Base-by-base conservation (phyloP, 2,329 filamentous ascomycete genomes). In the Cladosporium austrohemisphaericum region DNA sequence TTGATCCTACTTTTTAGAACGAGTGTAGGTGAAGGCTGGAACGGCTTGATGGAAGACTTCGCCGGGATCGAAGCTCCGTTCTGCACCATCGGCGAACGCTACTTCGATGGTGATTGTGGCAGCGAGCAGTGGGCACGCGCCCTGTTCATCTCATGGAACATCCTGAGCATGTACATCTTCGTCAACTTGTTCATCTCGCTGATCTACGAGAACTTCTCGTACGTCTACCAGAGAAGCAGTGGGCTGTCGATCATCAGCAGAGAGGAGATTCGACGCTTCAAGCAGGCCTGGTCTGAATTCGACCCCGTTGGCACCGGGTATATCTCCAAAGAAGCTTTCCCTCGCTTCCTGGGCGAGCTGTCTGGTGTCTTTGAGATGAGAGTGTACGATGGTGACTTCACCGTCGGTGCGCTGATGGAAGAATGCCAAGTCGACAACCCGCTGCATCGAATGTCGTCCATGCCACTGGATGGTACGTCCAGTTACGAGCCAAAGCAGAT, bases 121-220 rank as follows among this genome's bases (percentile, higher is more conserved):
- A 95, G 92, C 70, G 80, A 83, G 43, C 79, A 83, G 31, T 98
- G 93, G 90, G 90, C 93, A 6, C 79, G 90, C 44, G 81, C 84
- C 26, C 76, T 98, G 8, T 98, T 98, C 73, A 90, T 97, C 51
- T 82, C 86, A 4, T 98, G 93, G 93, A 98, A 98, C 73, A 92
- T 98, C 61, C 79, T 98, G 69, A 97, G 92, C 86, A 98, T 98
- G 93, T 98, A 98, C 71, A 95, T 98, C 62, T 98, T 98, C 63
- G 92, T 97, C 64, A 96, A 92, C 64, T 74, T 98, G 65, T 98
- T 98, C 68, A 92, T 98, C 52, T 98, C 93, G 41, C 83, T 98
- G 66, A 98, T 98, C 59, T 98, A 94, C 71, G 93, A 98, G 73
- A 97, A 91, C 70, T 98, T 98, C 77, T 95, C 90, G 67, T 98